Evolutionary conservation across 2,329 filamentous ascomycete genomes (phyloP).

Genomic region (Rugonectria rugulosa): DNA sequence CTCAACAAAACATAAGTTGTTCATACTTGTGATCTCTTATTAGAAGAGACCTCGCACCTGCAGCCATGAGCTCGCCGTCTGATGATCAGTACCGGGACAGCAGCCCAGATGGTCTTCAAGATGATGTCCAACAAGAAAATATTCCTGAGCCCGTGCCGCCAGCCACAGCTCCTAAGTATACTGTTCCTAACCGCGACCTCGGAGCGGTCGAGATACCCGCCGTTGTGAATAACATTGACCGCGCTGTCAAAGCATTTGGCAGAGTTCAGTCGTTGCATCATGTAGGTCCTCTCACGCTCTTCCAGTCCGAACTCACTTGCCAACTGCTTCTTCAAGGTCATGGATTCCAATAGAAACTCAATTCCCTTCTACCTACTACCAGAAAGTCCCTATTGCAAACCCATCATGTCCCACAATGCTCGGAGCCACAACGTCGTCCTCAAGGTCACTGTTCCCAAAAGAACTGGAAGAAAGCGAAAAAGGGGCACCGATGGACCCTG

Average conservation of each 20-base stretch:
- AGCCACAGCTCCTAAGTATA: conserved; percentile 44
- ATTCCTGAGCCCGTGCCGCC: conserved; percentile 10
- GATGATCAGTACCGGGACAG: conserved; percentile 30
- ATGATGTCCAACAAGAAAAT: conserved; percentile 10
- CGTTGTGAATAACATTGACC: conserved; percentile 52
- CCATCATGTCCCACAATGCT: conserved; percentile 78
- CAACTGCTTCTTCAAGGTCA: conserved; percentile 46
- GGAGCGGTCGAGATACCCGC: conserved; percentile 54
- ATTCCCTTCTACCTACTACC: conserved; percentile 79
- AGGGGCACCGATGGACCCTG: conserved; percentile 76
- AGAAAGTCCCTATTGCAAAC: conserved; percentile 79
- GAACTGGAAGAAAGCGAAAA: conserved; percentile 87
- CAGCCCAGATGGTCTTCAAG: conserved; percentile 27
- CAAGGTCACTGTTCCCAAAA: conserved; percentile 84
- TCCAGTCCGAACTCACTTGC: background rate
- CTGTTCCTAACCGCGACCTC: conserved; percentile 45
- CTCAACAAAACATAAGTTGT: background rate
- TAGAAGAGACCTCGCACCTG: background rate
- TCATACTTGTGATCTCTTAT: background rate
- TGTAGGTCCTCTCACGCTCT: conserved; percentile 38
- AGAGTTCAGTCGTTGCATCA: conserved; percentile 48
- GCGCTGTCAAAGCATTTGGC: conserved; percentile 52
- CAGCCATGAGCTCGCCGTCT: conserved; percentile 7
- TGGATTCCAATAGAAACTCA: conserved; percentile 58
- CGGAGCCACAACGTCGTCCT: conserved; percentile 84